A percentile compares a stretch with the other conserved stretches of the same genome.
Conservation (phyloP, 306 rosid genomes). For the Astragalus membranaceus region DNA sequence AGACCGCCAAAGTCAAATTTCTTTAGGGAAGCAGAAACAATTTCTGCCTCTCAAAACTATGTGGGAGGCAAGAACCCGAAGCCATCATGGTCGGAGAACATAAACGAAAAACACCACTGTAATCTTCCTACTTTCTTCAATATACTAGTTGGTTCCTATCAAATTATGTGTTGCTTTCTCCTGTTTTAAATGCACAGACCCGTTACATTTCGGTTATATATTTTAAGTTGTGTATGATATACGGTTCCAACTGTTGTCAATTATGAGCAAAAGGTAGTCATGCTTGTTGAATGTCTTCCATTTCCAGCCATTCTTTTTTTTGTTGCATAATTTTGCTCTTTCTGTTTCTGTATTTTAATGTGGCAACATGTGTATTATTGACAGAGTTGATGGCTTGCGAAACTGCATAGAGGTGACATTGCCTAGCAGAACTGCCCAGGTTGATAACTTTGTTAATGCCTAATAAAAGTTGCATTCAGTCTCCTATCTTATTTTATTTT, state of each 20-base stretch:
- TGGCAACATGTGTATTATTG: constrained; percentile 11
- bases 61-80: too few relatives aligned
- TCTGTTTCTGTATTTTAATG: neutral
- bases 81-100: too few relatives aligned
- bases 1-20: too few relatives aligned
- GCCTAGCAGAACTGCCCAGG: constrained; percentile 90
- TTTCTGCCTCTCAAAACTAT: too few relatives aligned
- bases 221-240: neutral
- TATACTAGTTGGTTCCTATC: too few relatives aligned
- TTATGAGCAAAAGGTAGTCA: constrained; percentile 51
- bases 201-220: neutral
- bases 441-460: constrained; percentile 21
- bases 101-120: too few relatives aligned
- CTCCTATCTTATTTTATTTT: too few relatives aligned
- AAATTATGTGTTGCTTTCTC: neutral
- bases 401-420: constrained; percentile 73
- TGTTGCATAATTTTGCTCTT: neutral
- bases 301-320: neutral
- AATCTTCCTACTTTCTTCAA: too few relatives aligned
- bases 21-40: too few relatives aligned
- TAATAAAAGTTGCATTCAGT: too few relatives aligned
- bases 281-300: neutral
- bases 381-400: constrained; percentile 67
- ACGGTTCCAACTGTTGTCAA: neutral
- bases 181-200: neutral